Conservation (phyloP, 176 grass and related monocot species). For the Ananas comosus region DNA sequence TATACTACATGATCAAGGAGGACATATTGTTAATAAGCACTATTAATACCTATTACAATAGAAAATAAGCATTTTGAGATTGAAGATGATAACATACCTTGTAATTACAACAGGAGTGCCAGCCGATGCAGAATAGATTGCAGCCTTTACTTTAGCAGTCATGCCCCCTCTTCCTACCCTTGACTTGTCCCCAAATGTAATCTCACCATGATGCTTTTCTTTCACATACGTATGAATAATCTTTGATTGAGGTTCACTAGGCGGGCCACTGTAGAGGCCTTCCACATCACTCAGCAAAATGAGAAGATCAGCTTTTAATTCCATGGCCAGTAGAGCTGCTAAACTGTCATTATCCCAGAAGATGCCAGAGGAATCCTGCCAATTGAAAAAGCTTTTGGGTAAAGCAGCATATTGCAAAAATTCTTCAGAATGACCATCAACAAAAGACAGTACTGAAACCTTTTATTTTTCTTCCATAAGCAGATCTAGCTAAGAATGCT, state of each 20-base stretch:
- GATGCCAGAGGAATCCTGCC: slow-evolving; percentile 92
- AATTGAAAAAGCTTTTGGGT: slow-evolving; percentile 4
- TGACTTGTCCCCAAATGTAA: slow-evolving; percentile 97
- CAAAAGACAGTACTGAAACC: too few relatives aligned
- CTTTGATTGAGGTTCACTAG: slow-evolving; percentile 64
- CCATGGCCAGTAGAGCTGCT: slow-evolving; percentile 82
- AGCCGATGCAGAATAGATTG: slow-evolving; percentile 61
- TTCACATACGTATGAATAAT: slow-evolving; percentile 90
- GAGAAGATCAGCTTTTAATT: slow-evolving; percentile 86
- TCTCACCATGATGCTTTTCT: slow-evolving; percentile 72
- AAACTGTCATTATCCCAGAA: slow-evolving; percentile 99
- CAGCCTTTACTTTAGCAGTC: slow-evolving; percentile 95
- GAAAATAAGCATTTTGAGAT: background rate
- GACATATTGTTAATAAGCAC: background rate
- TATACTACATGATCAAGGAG: background rate
- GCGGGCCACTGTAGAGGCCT: slow-evolving; percentile 89
- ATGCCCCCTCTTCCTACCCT: slow-evolving; percentile 96
- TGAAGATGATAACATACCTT: slow-evolving; percentile 35
- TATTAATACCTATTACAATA: background rate
- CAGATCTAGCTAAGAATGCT: too few relatives aligned
- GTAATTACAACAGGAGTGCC: slow-evolving; percentile 85
- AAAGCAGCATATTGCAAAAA: background rate
- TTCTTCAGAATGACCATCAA: background rate
- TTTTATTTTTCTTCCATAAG: too few relatives aligned
- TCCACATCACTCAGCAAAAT: slow-evolving; percentile 92